Conservation (phyloP, 169 alveolate genomes). For the Perkinsus olseni region DNA sequence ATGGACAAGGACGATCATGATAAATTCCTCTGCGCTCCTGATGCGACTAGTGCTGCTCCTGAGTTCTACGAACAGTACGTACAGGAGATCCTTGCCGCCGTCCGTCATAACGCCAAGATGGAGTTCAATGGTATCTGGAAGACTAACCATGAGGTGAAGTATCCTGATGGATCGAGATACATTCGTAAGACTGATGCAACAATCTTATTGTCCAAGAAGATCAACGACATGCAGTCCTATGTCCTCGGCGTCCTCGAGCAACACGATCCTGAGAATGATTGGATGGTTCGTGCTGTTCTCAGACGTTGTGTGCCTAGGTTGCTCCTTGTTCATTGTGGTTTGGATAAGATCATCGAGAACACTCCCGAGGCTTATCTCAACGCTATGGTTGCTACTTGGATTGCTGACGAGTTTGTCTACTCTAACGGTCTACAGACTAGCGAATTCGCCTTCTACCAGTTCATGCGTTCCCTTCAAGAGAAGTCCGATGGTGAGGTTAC, state of each 20-base stretch:
- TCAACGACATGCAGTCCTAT: no score
- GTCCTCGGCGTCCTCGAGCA: no score
- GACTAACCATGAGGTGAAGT: no score
- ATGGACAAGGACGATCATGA: slow-evolving; percentile 13
- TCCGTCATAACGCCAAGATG: slow-evolving; percentile 16
- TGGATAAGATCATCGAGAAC: slow-evolving; percentile 42
- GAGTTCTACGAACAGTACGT: slow-evolving; percentile 13
- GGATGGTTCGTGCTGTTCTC: slow-evolving; percentile 3
- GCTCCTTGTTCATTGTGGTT: slow-evolving; percentile 37
- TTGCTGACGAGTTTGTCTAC: slow-evolving; percentile 53
- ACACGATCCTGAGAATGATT: no score
- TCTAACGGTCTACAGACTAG: slow-evolving; percentile 42
- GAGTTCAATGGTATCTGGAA: slow-evolving; percentile 35
- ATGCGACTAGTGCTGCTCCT: not conserved
- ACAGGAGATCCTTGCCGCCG: not conserved
- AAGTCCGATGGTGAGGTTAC: no score
- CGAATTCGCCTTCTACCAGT: slow-evolving; percentile 53
- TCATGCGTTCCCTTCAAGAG: slow-evolving; percentile 16
- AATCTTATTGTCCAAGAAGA: no score
- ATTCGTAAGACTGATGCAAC: no score
- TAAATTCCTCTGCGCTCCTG: not conserved
- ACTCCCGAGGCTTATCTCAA: slow-evolving; percentile 51
- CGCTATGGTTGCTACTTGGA: slow-evolving; percentile 50
- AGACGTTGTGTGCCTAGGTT: slow-evolving; percentile 46
- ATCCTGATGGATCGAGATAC: no score